Evolutionary conservation across 495 filamentous ascomycete genomes (phyloP).

Genomic region (Neurospora sp.): DNA sequence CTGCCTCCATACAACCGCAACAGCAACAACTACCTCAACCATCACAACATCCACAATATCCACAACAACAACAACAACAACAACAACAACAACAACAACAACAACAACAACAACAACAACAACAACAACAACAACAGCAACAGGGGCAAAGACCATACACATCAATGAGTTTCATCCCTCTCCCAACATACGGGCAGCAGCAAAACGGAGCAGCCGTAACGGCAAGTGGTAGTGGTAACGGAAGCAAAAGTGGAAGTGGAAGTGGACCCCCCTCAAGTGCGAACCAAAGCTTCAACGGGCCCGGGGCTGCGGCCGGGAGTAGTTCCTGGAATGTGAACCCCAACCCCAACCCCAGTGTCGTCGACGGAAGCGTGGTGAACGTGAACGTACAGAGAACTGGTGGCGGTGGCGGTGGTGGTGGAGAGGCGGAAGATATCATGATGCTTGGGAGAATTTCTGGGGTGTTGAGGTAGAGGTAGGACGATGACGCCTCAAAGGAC

Average conservation of each 20-base stretch:
- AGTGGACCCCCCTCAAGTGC: neutral
- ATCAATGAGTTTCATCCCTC: neutral
- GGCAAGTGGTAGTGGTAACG: neutral
- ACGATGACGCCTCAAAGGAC: neutral
- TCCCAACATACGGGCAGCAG: neutral
- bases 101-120: neutral
- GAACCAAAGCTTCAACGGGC: neutral
- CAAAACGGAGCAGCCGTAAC: neutral
- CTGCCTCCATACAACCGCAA: neutral
- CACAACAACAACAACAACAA: neutral
- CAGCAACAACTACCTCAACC: neutral
- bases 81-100: neutral
- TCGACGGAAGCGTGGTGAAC: neutral
- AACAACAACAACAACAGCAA: neutral
- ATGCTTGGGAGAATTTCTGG: neutral
- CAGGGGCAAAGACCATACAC: neutral
- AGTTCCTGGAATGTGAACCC: neutral
- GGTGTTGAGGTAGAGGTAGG: neutral
- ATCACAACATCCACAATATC: neutral
- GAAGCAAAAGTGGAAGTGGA: neutral
- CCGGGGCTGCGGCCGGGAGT: accelerated
- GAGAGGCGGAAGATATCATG: neutral
- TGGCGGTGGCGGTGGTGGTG: neutral
- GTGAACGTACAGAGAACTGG: neutral
- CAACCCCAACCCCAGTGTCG: neutral